Percentiles rank a stretch among this genome's conserved stretches.
Conservation (phyloP, 352 stramenopile species). For the Globisporangium nagaii region DNA sequence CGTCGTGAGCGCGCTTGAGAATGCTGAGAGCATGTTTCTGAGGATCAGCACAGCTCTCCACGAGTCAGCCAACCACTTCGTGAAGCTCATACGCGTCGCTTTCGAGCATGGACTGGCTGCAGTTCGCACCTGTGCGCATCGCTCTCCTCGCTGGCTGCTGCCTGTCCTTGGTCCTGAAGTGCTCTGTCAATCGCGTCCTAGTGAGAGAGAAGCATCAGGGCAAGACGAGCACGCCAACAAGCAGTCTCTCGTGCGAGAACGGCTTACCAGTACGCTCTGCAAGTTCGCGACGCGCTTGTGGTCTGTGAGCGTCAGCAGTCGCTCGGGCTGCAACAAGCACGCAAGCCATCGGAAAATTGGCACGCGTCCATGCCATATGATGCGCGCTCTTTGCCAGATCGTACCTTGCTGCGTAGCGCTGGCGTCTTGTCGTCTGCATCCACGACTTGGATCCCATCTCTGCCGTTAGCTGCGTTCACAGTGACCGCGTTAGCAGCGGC, state of each 20-base stretch:
- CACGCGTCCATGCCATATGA: not conserved
- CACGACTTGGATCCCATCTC: not conserved
- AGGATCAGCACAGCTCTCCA: not conserved
- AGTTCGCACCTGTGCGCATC: slow-evolving; percentile 1
- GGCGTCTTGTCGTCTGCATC: not conserved
- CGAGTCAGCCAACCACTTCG: too few relatives aligned
- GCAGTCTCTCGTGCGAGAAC: too few relatives aligned
- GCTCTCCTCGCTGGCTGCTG: too few relatives aligned
- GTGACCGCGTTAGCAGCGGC: not conserved
- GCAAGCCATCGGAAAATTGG: not conserved
- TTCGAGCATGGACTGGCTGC: too few relatives aligned
- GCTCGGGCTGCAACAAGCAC: slow-evolving; percentile 6
- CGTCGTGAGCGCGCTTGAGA: slow-evolving; percentile 33
- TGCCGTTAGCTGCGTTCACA: not conserved
- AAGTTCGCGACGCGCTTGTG: slow-evolving; percentile 61
- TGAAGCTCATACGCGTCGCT: too few relatives aligned
- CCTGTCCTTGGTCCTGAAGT: not conserved
- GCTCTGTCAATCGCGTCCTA: slow-evolving; percentile 1
- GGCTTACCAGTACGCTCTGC: slow-evolving; percentile 28
- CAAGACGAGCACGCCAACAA: too few relatives aligned
- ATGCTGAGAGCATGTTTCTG: slow-evolving; percentile 40
- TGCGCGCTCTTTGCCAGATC: too few relatives aligned
- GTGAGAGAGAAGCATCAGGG: not conserved
- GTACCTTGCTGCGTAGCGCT: not conserved
- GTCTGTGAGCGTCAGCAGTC: slow-evolving; percentile 37